These are phyloP conservation scores for Nothophoma quercina DNA, from an alignment of 2,329 filamentous ascomycete genomes.

Conservation along the genomic window DNA sequence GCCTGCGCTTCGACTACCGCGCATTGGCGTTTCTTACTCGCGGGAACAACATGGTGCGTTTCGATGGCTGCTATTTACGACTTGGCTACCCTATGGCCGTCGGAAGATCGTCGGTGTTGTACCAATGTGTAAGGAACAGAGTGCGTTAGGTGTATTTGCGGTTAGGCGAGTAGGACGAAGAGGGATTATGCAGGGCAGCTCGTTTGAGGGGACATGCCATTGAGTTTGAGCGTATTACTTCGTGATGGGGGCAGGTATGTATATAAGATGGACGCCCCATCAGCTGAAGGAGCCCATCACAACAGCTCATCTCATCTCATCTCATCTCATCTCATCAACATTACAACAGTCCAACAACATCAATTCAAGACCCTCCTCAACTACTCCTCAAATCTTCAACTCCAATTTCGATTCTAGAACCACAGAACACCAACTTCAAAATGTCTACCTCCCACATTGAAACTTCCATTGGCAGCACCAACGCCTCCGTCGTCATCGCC, in stretches of 20 bases:
- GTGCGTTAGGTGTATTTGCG: slow-evolving; percentile 9
- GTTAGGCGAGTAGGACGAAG: slow-evolving; percentile 13
- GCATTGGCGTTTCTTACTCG: slow-evolving; percentile 16
- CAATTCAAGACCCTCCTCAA: background rate
- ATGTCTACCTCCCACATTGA: slow-evolving; percentile 50
- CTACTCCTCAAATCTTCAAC: background rate
- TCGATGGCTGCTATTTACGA: slow-evolving; percentile 26
- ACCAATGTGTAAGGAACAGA: slow-evolving; percentile 11
- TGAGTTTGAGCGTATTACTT: slow-evolving; percentile 2
- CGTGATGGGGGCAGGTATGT: slow-evolving; percentile 10
- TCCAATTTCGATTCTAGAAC: background rate
- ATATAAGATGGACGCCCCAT: slow-evolving; percentile 14
- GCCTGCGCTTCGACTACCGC: background rate
- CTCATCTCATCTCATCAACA: slow-evolving; percentile 17
- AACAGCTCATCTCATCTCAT: slow-evolving; percentile 17
- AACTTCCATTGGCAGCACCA: slow-evolving; percentile 41
- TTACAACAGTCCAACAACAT: slow-evolving; percentile 2
- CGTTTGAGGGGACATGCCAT: slow-evolving; percentile 7
- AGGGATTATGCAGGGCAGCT: slow-evolving; percentile 10
- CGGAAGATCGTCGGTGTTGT: slow-evolving; percentile 11
- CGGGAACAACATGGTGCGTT: slow-evolving; percentile 19
- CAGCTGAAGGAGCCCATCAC: slow-evolving; percentile 2
- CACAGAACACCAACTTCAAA: slow-evolving; percentile 15
- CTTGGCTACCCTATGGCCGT: slow-evolving; percentile 5
- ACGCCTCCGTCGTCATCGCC: slow-evolving; percentile 37